phyloP scores from a whole-genome alignment of 495 filamentous ascomycete species.

The Podospora appendiculata region DNA sequence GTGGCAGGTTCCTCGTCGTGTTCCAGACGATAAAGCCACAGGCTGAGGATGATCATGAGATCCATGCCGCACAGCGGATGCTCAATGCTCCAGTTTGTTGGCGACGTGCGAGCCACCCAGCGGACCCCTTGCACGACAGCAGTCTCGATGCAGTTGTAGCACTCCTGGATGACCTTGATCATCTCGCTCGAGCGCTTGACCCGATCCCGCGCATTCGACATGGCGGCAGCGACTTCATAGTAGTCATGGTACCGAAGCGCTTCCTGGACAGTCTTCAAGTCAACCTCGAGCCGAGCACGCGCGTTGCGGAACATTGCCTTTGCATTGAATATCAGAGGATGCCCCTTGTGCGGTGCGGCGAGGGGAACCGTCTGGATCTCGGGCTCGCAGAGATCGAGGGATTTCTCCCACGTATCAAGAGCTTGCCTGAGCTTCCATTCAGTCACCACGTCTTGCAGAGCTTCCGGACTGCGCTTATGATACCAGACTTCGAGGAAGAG shows the following conservation, averaged over 20 bases:
- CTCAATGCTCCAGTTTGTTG: conserved; percentile 98
- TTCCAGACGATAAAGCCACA: conserved; percentile 98
- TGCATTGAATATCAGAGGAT: conserved; percentile 96
- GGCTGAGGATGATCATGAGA: conserved; percentile 95
- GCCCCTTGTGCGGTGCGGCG: conserved; percentile 93
- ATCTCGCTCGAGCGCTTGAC: conserved; percentile 94
- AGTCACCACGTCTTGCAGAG: conserved; percentile 90
- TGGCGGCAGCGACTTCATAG: conserved; percentile 92
- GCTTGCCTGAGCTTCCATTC: conserved; percentile 97
- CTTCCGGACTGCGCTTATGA: conserved; percentile 94
- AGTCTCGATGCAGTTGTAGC: conserved; percentile 96
- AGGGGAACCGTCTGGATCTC: conserved; percentile 86
- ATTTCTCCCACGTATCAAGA: conserved; percentile 96
- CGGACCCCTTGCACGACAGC: conserved; percentile 90
- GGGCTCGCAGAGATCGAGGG: conserved; percentile 86
- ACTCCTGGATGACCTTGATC: conserved; percentile 97
- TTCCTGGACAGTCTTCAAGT: conserved; percentile 91
- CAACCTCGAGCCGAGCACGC: conserved; percentile 84
- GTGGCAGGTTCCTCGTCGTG: conserved; percentile 93
- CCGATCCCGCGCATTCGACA: conserved; percentile 86
- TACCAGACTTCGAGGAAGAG: conserved; percentile 98
- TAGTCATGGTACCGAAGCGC: conserved; percentile 94
- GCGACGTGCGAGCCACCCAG: conserved; percentile 94
- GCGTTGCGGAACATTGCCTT: conserved; percentile 97
- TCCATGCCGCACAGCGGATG: conserved; percentile 95